Base-by-base conservation (phyloP, 208 protist genomes). In the Trypanosomatidae sp. region DNA sequence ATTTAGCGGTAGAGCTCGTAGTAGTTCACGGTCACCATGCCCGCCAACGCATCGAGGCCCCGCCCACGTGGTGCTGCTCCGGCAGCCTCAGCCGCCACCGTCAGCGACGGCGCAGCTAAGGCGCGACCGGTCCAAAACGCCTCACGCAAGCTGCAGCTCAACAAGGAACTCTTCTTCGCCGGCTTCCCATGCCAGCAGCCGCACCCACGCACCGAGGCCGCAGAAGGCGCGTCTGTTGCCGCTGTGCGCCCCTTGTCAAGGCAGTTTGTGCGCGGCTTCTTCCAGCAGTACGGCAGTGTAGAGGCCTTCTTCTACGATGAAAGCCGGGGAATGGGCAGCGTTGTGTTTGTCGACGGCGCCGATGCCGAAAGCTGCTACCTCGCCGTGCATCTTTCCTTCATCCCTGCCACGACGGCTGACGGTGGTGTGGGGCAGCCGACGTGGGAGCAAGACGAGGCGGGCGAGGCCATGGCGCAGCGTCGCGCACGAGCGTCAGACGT, bases 91-190 rank as follows among this genome's bases (percentile, higher is more conserved):
- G 60, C 55, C 46, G 62, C 39, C 19, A 30, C 39, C 1, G 59
- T 56, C 46, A 66, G 17, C 17, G 41, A 52, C 64, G 41, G 33
- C 17, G 13, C 28, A 33, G 41, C 62, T 44, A 30, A 33, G 17
- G 33, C 33, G 17, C 46, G 43, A 19, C 49, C 49, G 15, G 49
- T 69, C 3, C 41, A 52, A 17, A 47, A 9, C 3, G 46, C 30
- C 22, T 28, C 19, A 8, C 47, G 49, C 6, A 69, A n/a, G 46
- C 9, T 56, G n/a, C 15, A 25, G 13, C 66, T 80, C 19, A 87
- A 82, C 79, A 75, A 78, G 62, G 85, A 95, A 62, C 15, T 95
- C 28, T 85, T 95, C 59, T 95, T 92, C 65, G 90, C 90, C 5
- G 90, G 90, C 8, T 90, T 95, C 50, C 85, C 77, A 8, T 71